Base-by-base conservation (phyloP, 2,329 filamentous ascomycete species). In the Hirsutella minnesotensis region DNA sequence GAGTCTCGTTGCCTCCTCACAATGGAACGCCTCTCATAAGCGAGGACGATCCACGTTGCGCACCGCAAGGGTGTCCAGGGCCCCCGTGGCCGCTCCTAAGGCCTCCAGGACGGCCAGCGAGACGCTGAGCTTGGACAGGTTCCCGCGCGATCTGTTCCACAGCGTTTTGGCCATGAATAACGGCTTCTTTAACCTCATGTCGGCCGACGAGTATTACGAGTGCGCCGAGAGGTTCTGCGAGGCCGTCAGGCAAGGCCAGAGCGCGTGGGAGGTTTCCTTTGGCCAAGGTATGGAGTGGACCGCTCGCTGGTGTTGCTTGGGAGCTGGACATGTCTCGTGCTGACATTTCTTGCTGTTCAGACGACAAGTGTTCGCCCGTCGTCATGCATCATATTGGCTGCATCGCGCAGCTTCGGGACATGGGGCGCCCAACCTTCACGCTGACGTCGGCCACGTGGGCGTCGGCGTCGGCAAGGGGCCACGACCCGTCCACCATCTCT, bases 381-480 rank as follows among this genome's bases (percentile, higher is more conserved):
- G 40, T 46, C 1, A 31, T 60, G 9, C 56, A 63, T 22, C 50
- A 56, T 20, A 44, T 58, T 5, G 59, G 49, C 9, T 61, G 55
- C 40, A 49, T 62, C 20, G 44, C 60, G 41, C 46, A 43, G 51
- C 19, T 38, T 31, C 12, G 36, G 29, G 3, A 40, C 49, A 13
- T 12, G 31, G 3, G 39, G 38, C 30, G 39, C 46, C 13, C 9
- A 44, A 44, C 8, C 42, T 39, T 5, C 53, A 61, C 18, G 44
- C 51, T 24, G 39, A n/a, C n/a, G n/a, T n/a, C 47, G 1, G 46
- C 46, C 16, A 46, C 65, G 42, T 60, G 62, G 53, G 44, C 53
- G 30, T 51, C 54, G 5, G 62, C 63, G 9, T 56, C 61, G 1
- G 54, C 52, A 13, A 49, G 53, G 40, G 56, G 60, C 24, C 49